Evolutionary conservation across 257 asterid genomes (phyloP).

Genomic region (Vinca minor): DNA sequence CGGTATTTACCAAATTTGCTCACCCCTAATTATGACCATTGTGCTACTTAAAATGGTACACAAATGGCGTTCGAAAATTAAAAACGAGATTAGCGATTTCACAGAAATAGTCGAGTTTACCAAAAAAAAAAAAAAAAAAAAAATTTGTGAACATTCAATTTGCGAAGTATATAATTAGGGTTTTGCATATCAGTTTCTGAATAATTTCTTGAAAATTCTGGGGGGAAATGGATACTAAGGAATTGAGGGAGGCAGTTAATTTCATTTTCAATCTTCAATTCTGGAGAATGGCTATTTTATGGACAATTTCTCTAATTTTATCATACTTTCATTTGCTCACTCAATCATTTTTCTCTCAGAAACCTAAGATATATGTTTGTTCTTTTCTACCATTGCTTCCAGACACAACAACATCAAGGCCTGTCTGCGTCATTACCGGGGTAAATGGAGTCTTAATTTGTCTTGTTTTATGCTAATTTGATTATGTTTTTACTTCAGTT

Average conservation of each 20-base stretch:
- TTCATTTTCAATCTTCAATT: slow-evolving; percentile 37
- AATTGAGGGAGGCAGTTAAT: slow-evolving; percentile 22
- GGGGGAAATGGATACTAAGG: slow-evolving; percentile 24
- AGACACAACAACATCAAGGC: slow-evolving; percentile 24
- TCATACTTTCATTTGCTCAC: slow-evolving; percentile 43
- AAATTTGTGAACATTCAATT: not conserved
- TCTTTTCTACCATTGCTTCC: slow-evolving; percentile 14
- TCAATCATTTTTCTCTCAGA: slow-evolving; percentile 18
- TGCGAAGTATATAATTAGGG: not conserved
- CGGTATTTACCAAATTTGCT: too few species aligned
- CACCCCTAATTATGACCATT: too few species aligned
- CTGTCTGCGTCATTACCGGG: slow-evolving; percentile 78
- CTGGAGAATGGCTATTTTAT: slow-evolving; percentile 73
- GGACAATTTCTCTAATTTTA: slow-evolving; percentile 48
- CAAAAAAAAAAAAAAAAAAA: too few species aligned
- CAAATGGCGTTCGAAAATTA: too few species aligned
- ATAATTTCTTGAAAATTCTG: not conserved
- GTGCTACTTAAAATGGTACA: too few species aligned
- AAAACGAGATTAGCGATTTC: too few species aligned
- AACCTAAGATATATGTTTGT: slow-evolving; percentile 22
- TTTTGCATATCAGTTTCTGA: not conserved
- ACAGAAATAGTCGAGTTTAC: too few species aligned
- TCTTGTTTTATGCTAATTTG: not conserved
- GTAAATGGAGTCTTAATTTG: slow-evolving; percentile 26
- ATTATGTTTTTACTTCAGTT: not conserved